Evolutionary conservation across 768 basidiomycete genomes (phyloP).

Genomic region (Suillus sp.): DNA sequence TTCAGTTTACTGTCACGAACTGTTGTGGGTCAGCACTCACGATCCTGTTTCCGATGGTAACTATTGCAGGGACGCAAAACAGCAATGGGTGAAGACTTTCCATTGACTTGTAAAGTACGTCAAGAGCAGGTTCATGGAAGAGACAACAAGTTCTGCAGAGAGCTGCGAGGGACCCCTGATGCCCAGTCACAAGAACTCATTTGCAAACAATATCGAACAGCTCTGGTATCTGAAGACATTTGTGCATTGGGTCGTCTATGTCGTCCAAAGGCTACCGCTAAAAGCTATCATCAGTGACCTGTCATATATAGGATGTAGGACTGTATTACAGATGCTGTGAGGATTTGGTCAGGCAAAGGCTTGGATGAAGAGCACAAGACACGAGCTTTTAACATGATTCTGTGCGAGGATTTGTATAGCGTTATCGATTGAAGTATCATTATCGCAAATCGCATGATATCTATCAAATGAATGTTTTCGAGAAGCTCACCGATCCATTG

Average conservation of each 20-base stretch:
- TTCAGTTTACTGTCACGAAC: neutral
- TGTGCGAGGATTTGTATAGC: neutral
- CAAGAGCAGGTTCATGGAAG: slow-evolving; percentile 8
- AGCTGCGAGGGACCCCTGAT: slow-evolving; percentile 1
- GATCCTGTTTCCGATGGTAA: neutral
- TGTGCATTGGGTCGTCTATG: neutral
- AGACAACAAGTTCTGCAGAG: slow-evolving; percentile 6
- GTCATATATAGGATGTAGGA: neutral
- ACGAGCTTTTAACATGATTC: neutral
- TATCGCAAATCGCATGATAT: neutral
- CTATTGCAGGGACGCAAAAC: neutral
- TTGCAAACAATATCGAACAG: neutral
- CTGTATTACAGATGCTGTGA: neutral
- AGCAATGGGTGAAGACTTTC: slow-evolving; percentile 6
- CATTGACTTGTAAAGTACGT: slow-evolving; percentile 4
- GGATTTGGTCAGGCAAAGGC: neutral
- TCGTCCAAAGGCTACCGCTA: neutral
- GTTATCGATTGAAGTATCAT: neutral
- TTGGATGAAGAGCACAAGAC: neutral
- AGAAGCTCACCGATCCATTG: neutral
- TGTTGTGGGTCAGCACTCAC: neutral
- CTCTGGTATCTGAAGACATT: slow-evolving; percentile 7
- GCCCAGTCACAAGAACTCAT: neutral
- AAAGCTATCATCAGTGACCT: neutral
- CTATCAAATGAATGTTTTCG: neutral